Evolutionary conservation across 805 yeast species (phyloP), one percentile per base, ranked within the genome.

Genomic region (Myxozyma monticola): DNA sequence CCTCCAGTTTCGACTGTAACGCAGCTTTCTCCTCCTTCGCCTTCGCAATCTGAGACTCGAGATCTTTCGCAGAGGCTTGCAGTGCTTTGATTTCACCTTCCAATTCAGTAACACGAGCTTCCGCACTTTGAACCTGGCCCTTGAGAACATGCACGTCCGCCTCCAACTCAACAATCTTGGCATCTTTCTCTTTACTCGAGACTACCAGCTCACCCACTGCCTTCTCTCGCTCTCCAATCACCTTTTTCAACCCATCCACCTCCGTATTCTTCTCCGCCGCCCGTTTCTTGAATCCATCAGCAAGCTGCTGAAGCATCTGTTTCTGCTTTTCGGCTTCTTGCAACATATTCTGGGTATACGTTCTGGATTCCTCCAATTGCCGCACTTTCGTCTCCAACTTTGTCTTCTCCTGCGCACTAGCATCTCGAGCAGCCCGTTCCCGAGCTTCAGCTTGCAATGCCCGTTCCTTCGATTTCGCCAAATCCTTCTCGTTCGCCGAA

Each of bases 401-500:
- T 1, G 37, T n/a, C 45, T 18, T 41, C 51, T 54, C 59, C 18
- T 37, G 28, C 14, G 43, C 26, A 7, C 28, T 9, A 33, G 45
- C 26, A 33, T 51, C 50, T 33, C 38, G 42, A 34, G 38, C 5
- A 35, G 35, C n/a, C 22, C 41, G 47, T 48, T 40, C 24, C 24
- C 37, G 28, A n/a, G 38, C 21, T 28, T 59, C 59, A 9, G 48
- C 38, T 29, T 49, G 43, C 21, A 42, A 33, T n/a, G 46, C 38
- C 7, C 51, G 51, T 31, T 48, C 48, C 25, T 46, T 52, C 14
- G 48, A 44, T 33, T 31, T 49, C 35, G 25, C 62, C 56, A 21
- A 70, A 42, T 49, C 60, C 54, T 69, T 76, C 61, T 62, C 71
- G 24, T 75, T 54, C 9, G 64, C 65, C 1, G 63, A 65, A 15